phyloP scores from a whole-genome alignment of 306 rosid species.

The Trichosanthes truncata region DNA sequence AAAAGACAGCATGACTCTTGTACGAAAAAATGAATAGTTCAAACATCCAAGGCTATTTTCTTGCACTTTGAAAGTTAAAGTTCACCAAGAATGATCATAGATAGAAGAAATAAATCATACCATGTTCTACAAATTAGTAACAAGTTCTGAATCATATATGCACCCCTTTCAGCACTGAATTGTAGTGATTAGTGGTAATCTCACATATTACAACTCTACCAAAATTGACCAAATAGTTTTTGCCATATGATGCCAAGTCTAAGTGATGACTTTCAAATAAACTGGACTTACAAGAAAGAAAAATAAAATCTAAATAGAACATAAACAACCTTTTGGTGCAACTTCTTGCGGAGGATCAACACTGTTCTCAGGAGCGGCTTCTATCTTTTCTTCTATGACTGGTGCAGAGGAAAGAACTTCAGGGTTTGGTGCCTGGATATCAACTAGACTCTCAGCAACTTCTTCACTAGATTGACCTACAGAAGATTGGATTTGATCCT shows the following conservation, averaged over 20 bases:
- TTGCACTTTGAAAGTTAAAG: neutral
- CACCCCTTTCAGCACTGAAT: neutral
- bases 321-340: slow-evolving; percentile 33
- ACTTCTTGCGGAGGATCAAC: slow-evolving; percentile 21
- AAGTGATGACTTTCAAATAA: neutral
- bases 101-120: neutral
- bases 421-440: slow-evolving; percentile 10
- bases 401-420: slow-evolving; percentile 26
- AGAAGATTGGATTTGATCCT: too few relatives aligned
- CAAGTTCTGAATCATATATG: neutral
- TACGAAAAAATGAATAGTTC: neutral
- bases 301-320: slow-evolving; percentile 8
- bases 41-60: neutral
- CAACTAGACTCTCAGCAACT: slow-evolving; percentile 13
- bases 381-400: slow-evolving; percentile 24
- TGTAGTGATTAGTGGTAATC: neutral
- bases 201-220: neutral
- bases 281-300: neutral
- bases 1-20: too few relatives aligned
- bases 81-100: neutral
- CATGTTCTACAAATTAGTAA: neutral
- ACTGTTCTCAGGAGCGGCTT: slow-evolving; percentile 21
- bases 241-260: neutral
- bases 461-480: slow-evolving; percentile 16
- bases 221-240: neutral